Conservation (phyloP, 371 early-diverging fungal species). For the Blakeslea trispora region DNA sequence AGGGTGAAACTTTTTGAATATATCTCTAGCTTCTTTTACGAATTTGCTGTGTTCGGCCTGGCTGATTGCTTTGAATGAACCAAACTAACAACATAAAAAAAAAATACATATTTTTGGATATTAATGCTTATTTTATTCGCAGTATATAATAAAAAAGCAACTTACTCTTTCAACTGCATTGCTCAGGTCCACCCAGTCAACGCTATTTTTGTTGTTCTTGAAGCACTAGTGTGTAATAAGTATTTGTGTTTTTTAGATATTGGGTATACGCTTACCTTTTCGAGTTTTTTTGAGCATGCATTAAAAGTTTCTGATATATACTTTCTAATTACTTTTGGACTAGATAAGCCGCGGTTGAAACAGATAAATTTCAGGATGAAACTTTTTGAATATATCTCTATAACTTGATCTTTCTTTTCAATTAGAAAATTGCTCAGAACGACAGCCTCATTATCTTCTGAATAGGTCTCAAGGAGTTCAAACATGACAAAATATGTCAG, state of each 20-base stretch:
- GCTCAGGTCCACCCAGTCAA: slow-evolving; percentile 2
- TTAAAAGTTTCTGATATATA: slow-evolving; percentile 1
- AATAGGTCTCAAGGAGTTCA: too few species aligned
- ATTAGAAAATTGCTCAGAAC: too few species aligned
- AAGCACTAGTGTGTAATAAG: background rate
- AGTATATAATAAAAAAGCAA: background rate
- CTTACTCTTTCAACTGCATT: slow-evolving; percentile 5
- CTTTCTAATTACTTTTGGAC: slow-evolving; percentile 4
- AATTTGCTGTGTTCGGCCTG: background rate
- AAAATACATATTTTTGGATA: background rate
- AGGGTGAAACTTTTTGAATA: too few species aligned
- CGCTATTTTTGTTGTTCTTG: slow-evolving; percentile 4
- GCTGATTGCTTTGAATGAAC: background rate
- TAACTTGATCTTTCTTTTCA: too few species aligned
- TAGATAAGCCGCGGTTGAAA: background rate
- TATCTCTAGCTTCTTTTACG: slow-evolving; percentile 2
- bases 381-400: too few species aligned
- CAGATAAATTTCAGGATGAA: background rate
- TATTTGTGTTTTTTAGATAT: too few species aligned
- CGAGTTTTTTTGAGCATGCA: background rate
- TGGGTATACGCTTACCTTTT: background rate
- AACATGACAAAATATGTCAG: too few species aligned
- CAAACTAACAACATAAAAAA: background rate
- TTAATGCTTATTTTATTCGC: background rate
- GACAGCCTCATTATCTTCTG: too few species aligned